Percentiles rank a stretch among this genome's conserved stretches.
Evolutionary conservation across 768 basidiomycete species (phyloP).

Genomic region (Amanita rubescens): DNA sequence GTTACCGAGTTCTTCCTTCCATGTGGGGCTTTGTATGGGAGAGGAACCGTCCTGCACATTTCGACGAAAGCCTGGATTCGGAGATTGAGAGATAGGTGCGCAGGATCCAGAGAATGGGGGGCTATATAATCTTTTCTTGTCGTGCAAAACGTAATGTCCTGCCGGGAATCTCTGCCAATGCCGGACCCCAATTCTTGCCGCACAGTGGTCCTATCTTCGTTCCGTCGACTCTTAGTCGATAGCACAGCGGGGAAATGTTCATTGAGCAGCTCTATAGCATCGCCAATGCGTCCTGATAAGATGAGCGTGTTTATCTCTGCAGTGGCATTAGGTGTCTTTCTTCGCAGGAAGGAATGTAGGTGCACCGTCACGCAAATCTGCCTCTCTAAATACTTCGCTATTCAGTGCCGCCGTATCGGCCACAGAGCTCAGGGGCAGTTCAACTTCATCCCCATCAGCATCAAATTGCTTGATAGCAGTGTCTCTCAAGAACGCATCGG

Average conservation of each 20-base stretch:
- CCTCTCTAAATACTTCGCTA: not conserved
- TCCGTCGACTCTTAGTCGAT: not conserved
- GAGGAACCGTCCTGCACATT: slow-evolving; percentile 65
- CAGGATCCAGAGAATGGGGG: slow-evolving; percentile 53
- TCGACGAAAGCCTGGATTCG: slow-evolving; percentile 87
- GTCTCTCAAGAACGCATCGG: slow-evolving; percentile 58
- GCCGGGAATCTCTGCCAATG: not conserved
- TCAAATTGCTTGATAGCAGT: slow-evolving; percentile 57
- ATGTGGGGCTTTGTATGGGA: slow-evolving; percentile 32
- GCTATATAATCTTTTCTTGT: slow-evolving; percentile 3
- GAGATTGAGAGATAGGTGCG: slow-evolving; percentile 75
- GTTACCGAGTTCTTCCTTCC: slow-evolving; percentile 10
- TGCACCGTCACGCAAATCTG: slow-evolving; percentile 1
- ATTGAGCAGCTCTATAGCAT: slow-evolving; percentile 61
- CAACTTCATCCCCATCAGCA: slow-evolving; percentile 62
- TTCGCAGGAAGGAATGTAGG: not conserved
- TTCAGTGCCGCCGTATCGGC: slow-evolving; percentile 2
- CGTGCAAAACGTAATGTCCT: slow-evolving; percentile 10
- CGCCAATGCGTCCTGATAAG: slow-evolving; percentile 67
- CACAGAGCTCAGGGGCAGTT: slow-evolving; percentile 5
- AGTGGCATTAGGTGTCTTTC: not conserved
- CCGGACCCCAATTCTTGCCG: not conserved
- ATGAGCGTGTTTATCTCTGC: slow-evolving; percentile 66
- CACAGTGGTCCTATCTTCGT: not conserved
- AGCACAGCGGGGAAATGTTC: slow-evolving; percentile 73